Percentiles rank a stretch among this genome's conserved stretches.
These are phyloP conservation scores for Boletus mariae DNA, from an alignment of 1,284 basidiomycete species.

Conservation along the genomic window DNA sequence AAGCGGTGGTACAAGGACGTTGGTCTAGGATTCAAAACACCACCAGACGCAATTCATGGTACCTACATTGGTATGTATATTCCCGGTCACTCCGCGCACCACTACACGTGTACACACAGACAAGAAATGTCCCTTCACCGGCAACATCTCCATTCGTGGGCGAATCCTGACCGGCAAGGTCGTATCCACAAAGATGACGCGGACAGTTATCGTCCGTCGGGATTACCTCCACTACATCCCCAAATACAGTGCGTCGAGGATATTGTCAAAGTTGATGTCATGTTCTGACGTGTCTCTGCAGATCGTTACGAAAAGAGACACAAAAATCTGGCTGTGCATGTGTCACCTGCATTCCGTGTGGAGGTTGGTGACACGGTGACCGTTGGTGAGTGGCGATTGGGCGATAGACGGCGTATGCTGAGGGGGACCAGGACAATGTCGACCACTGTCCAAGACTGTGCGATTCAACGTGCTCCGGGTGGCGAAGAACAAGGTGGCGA, in stretches of 20 bases:
- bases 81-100: not conserved
- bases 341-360: conserved; percentile 98
- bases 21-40: conserved; percentile 96
- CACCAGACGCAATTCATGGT: conserved; percentile 92
- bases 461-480: conserved; percentile 97
- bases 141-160: conserved; percentile 95
- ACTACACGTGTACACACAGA: conserved; percentile 47
- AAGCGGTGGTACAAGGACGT: conserved; percentile 99
- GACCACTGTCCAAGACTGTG: conserved; percentile 98
- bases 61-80: conserved; percentile 85
- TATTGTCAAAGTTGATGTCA: not conserved
- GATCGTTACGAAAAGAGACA: conserved; percentile 97
- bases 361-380: conserved; percentile 92
- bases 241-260: conserved; percentile 81
- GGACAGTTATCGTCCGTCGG: conserved; percentile 96
- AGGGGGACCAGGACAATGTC: conserved; percentile 77
- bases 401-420: not conserved
- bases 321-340: conserved; percentile 97
- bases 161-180: conserved; percentile 98
- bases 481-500: conserved; percentile 84
- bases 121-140: conserved; percentile 99
- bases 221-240: conserved; percentile 99
- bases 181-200: conserved; percentile 99
- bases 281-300: conserved; percentile 31
- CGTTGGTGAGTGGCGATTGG: conserved; percentile 67